phyloP scores from a whole-genome alignment of 2,329 filamentous ascomycete genomes.

The Graphium sp. region DNA sequence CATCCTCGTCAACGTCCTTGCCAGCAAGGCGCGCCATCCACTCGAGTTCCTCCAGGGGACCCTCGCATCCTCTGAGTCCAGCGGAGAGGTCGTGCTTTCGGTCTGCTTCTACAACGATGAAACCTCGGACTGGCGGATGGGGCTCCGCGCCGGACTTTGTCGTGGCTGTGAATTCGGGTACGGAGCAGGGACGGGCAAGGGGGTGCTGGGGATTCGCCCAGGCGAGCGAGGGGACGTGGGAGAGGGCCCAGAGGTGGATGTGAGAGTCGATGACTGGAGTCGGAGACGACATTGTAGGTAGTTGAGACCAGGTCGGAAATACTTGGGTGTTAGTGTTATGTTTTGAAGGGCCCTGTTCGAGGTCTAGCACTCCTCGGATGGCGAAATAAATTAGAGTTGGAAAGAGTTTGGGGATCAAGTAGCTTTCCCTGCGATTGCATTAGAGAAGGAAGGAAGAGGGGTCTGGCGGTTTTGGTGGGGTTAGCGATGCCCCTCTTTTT shows the following conservation, averaged over 20 bases:
- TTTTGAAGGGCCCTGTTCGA: too few relatives aligned
- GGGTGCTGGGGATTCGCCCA: conserved; percentile 49
- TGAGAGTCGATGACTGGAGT: conserved; percentile 79
- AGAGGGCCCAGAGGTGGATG: conserved; percentile 69
- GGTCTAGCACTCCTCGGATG: too few relatives aligned
- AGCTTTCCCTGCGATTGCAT: too few relatives aligned
- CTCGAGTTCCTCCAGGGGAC: conserved; percentile 55
- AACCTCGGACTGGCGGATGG: conserved; percentile 45
- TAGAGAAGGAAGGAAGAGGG: too few relatives aligned
- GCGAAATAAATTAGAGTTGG: too few relatives aligned
- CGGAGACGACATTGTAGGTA: too few relatives aligned
- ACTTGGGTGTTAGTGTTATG: too few relatives aligned
- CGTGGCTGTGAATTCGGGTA: conserved; percentile 42
- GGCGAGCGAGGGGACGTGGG: conserved; percentile 46
- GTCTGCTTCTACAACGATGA: conserved; percentile 74
- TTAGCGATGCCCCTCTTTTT: too few relatives aligned
- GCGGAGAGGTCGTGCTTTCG: conserved; percentile 42
- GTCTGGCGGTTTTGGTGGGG: too few relatives aligned
- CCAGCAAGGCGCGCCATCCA: conserved; percentile 54
- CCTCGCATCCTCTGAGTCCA: conserved; percentile 39
- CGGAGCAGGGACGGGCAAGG: conserved; percentile 46
- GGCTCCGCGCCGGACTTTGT: conserved; percentile 18
- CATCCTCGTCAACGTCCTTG: conserved; percentile 30
- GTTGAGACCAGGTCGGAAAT: too few relatives aligned
- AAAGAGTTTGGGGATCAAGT: too few relatives aligned